Percentiles rank a stretch among this genome's conserved stretches.
Evolutionary conservation across 2,329 filamentous ascomycete genomes (phyloP).

Genomic region (Epichloe scottii): DNA sequence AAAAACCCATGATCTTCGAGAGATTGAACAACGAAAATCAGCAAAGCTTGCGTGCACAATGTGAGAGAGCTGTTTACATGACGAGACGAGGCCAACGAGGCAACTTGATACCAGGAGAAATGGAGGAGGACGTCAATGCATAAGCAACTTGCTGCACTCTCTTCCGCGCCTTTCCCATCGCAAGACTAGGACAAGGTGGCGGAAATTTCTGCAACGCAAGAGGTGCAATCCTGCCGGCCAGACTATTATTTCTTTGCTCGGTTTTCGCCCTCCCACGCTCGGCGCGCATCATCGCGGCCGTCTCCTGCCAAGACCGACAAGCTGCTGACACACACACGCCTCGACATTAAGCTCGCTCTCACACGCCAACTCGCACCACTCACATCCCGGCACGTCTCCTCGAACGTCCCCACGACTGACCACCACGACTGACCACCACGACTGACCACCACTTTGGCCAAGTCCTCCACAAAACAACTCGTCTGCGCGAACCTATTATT

Average conservation of each 20-base stretch:
- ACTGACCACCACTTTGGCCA: not conserved
- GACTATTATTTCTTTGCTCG: too few species aligned
- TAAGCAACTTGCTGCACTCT: not conserved
- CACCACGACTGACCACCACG: not conserved
- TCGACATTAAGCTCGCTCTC: not conserved
- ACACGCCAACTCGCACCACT: constrained; percentile 1
- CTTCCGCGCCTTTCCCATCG: not conserved
- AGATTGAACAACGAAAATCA: not conserved
- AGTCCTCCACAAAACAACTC: constrained; percentile 7
- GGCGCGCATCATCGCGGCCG: not conserved
- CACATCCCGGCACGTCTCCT: constrained; percentile 4
- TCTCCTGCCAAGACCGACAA: not conserved
- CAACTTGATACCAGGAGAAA: not conserved
- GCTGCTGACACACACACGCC: not conserved
- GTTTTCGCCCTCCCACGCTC: not conserved
- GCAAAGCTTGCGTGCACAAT: not conserved
- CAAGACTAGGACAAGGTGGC: not conserved
- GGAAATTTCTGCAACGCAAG: not conserved
- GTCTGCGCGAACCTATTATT: constrained; percentile 4
- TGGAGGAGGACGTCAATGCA: not conserved
- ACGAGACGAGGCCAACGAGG: not conserved
- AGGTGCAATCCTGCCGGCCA: too few species aligned
- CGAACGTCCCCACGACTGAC: not conserved
- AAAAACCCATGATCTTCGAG: not conserved
- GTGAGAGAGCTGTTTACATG: not conserved